Evolutionary conservation across 495 filamentous ascomycete species (phyloP).

Genomic region (Clavariopsis aquatica): DNA sequence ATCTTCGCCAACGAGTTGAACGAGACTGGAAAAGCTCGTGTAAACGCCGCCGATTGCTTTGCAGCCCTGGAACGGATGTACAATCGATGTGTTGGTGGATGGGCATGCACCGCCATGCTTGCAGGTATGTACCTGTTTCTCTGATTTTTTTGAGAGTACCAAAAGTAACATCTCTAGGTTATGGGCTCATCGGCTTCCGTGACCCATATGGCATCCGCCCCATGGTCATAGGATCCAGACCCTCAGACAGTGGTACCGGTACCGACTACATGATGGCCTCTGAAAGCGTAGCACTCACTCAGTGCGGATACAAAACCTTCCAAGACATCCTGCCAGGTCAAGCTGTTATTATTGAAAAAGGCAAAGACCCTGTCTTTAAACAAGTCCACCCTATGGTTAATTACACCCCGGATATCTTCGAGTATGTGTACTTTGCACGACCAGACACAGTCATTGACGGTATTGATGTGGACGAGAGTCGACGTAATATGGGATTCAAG

Average conservation of each 20-base stretch:
- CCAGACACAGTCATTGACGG: constrained; percentile 92
- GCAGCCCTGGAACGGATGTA: constrained; percentile 74
- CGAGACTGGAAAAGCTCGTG: constrained; percentile 93
- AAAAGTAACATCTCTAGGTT: constrained; percentile 53
- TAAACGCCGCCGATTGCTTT: constrained; percentile 90
- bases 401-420: constrained; percentile 94
- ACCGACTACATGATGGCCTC: constrained; percentile 97
- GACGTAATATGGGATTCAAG: constrained; percentile 89
- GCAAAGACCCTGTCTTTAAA: constrained; percentile 69
- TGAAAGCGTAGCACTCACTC: constrained; percentile 88
- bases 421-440: constrained; percentile 84
- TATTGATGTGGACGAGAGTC: constrained; percentile 83
- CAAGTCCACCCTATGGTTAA: constrained; percentile 70
- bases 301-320: constrained; percentile 82
- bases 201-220: constrained; percentile 91
- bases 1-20: constrained; percentile 92
- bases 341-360: constrained; percentile 92
- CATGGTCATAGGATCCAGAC: constrained; percentile 75
- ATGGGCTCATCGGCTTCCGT: constrained; percentile 86
- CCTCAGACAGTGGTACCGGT: constrained; percentile 64
- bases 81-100: constrained; percentile 76
- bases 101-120: constrained; percentile 88
- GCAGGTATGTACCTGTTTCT: constrained; percentile 58
- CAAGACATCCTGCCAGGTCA: constrained; percentile 85
- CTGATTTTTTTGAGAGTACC: neutral